phyloP scores from a whole-genome alignment of 345 rosid species.

The Brassica juncea region DNA sequence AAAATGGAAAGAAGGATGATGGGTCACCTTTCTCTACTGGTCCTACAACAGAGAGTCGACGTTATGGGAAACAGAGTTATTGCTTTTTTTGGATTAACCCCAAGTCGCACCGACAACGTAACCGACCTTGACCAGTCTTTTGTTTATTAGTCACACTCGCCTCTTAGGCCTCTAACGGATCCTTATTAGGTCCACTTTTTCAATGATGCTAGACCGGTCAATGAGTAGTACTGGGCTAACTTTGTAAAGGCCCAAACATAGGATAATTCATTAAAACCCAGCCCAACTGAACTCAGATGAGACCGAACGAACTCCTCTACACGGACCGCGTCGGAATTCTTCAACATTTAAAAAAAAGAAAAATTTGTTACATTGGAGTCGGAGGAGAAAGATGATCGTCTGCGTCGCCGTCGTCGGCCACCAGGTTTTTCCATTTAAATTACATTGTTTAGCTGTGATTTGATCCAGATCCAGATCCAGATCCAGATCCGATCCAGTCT shows the following conservation, averaged over 20 bases:
- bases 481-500: background rate
- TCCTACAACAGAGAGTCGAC: background rate
- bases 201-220: background rate
- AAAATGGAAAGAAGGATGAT: background rate
- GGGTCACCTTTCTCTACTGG: background rate
- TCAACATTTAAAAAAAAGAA: too few species aligned
- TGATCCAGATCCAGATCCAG: background rate
- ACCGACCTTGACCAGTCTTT: background rate
- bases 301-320: background rate
- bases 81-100: background rate
- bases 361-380: background rate
- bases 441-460: background rate
- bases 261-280: background rate
- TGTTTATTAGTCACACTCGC: background rate
- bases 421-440: slow-evolving; percentile 48
- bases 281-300: background rate
- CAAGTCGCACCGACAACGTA: background rate
- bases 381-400: slow-evolving; percentile 71
- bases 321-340: background rate
- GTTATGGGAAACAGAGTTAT: background rate
- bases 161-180: background rate
- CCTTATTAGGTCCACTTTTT: background rate
- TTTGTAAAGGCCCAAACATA: background rate
- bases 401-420: slow-evolving; percentile 88
- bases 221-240: too few species aligned